Base-by-base conservation (phyloP, 345 rosid genomes). In the Eucalyptus grandis region DNA sequence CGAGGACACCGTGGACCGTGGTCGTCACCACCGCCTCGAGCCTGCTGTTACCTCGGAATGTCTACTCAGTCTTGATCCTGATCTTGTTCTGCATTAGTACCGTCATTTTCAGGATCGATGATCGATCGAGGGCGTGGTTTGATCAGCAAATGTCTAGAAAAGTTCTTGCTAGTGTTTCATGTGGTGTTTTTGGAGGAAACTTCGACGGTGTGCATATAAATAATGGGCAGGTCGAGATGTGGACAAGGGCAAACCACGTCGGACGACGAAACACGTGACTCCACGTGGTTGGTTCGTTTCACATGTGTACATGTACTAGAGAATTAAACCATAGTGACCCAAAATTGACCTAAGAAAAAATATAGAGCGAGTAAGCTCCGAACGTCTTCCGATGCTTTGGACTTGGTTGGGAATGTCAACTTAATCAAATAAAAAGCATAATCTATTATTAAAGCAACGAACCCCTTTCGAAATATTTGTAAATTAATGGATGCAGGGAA, bases 1-100 rank as follows among this genome's bases (percentile, higher is more conserved):
- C 81, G 49, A 91, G 89, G 67, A 92, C 83, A 4, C 92, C 91
- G 26, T 95, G 91, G 58, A 92, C 87, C 53, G 88, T 89, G 67
- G 87, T 34, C 24, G 87, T 40, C 9, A 87, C 51, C 5, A 54
- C 88, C 26, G 77, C 24, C 46, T 31, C 43, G 37, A 87, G 89
- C 46, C 40, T 80, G 31, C 85, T 88, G 43, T 92, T 92, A 49
- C 90, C 91, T 49, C 47, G 80, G 37, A 89, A 90, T 72, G 86
- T 53, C 90, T 90, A 90, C 40, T 80, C 19, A 10, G 77, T 49
- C 51, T 49, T 5, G 51, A 14, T 49, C 51, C 15, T 49, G 16
- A 49, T 49, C 51, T 49, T 5, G 51, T 49, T 60, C 8, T 13
- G 31, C 69, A 27, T 60, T 60, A 4, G 40, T 6, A n/a, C 77